These are phyloP conservation scores for Coniochaeta hoffmannii DNA, from an alignment of 2,329 filamentous ascomycete genomes.

Conservation along the genomic window DNA sequence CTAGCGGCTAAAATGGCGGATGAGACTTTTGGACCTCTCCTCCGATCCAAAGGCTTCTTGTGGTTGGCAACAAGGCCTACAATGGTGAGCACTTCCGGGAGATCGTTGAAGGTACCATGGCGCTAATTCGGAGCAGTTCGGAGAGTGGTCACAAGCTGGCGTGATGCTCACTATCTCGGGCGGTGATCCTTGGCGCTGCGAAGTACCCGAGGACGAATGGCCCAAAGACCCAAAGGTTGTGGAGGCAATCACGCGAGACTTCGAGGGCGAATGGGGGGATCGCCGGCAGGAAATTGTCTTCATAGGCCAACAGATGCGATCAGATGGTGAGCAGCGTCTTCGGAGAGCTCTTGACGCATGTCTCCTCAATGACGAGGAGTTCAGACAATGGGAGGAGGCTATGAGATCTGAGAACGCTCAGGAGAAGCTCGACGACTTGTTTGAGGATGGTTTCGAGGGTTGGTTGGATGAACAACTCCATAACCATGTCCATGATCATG, in stretches of 20 bases:
- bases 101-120: neutral
- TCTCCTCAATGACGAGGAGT: constrained; percentile 54
- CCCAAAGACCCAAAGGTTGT: constrained; percentile 41
- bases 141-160: constrained; percentile 58
- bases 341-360: constrained; percentile 50
- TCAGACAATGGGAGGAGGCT: constrained; percentile 24
- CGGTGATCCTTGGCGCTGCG: constrained; percentile 52
- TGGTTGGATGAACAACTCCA: constrained; percentile 10
- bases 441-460: constrained; percentile 23
- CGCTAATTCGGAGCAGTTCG: constrained; percentile 26
- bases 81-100: constrained; percentile 23
- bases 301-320: constrained; percentile 39
- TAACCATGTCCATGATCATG: neutral
- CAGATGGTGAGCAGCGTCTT: constrained; percentile 40
- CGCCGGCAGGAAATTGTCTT: constrained; percentile 66
- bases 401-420: constrained; percentile 10
- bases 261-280: constrained; percentile 59
- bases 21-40: constrained; percentile 44
- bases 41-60: constrained; percentile 57
- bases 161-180: constrained; percentile 55
- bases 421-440: constrained; percentile 16
- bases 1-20: constrained; percentile 38
- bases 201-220: constrained; percentile 42
- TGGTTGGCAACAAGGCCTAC: constrained; percentile 50
- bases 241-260: constrained; percentile 39